These are phyloP conservation scores for Rhodotorula sp. DNA, from an alignment of 1,284 basidiomycete genomes.

Conservation along the genomic window DNA sequence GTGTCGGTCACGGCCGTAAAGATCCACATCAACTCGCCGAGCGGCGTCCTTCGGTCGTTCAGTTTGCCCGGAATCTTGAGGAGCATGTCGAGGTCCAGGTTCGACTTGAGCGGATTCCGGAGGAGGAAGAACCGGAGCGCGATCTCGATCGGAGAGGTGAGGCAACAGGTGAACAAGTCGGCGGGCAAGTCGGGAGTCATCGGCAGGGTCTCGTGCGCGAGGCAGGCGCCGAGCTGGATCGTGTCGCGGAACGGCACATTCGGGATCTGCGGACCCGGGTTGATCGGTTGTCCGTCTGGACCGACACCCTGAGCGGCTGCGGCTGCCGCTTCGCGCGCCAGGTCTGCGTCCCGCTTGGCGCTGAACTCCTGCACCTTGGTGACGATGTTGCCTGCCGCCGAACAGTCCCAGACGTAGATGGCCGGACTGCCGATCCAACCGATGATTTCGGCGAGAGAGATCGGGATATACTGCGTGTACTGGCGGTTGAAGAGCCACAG, in stretches of 20 bases:
- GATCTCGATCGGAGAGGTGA: constrained; percentile 97
- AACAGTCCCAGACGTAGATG: constrained; percentile 99
- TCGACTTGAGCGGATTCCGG: constrained; percentile 66
- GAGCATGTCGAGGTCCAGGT: constrained; percentile 75
- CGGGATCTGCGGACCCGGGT: constrained; percentile 52
- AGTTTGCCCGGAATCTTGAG: constrained; percentile 94
- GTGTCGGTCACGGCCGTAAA: constrained; percentile 99
- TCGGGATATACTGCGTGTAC: constrained; percentile 98
- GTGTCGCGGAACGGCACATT: constrained; percentile 74
- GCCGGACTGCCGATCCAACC: constrained; percentile 66
- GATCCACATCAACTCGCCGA: constrained; percentile 99
- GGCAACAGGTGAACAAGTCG: constrained; percentile 94
- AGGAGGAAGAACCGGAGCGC: constrained; percentile 91
- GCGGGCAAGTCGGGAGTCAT: constrained; percentile 95
- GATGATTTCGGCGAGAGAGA: constrained; percentile 51
- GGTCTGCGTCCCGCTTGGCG: constrained; percentile 77
- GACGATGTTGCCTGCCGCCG: constrained; percentile 88
- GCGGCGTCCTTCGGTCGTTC: constrained; percentile 90
- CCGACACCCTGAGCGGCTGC: constrained; percentile 11
- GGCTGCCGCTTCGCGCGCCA: constrained; percentile 45
- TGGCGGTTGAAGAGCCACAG: constrained; percentile 98
- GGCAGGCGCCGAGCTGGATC: constrained; percentile 93
- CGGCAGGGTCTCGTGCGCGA: constrained; percentile 84
- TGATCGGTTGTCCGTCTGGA: constrained; percentile 24
- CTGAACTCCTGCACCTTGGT: constrained; percentile 87